phyloP scores from a whole-genome alignment of 2,329 filamentous ascomycete species.

The Colletotrichum spaethianum region DNA sequence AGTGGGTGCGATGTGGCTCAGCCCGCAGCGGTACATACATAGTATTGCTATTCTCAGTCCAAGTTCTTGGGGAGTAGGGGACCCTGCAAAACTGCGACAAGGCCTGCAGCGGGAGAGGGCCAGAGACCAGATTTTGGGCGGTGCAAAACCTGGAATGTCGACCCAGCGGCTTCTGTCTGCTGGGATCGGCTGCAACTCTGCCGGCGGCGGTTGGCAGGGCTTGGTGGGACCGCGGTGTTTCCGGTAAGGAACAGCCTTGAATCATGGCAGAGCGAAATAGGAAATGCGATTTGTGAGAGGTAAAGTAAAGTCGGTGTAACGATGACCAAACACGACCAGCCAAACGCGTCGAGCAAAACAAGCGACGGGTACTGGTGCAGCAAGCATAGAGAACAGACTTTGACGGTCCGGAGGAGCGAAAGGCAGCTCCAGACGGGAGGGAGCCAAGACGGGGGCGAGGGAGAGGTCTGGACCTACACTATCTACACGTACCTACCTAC shows the following conservation, averaged over 20 bases:
- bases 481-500: too few relatives aligned
- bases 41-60: not conserved
- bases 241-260: slow-evolving; percentile 23
- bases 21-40: not conserved
- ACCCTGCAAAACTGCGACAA: slow-evolving; percentile 22
- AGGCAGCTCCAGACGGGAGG: slow-evolving; percentile 14
- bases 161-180: slow-evolving; percentile 23
- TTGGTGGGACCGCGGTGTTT: slow-evolving; percentile 28
- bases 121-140: slow-evolving; percentile 23
- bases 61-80: not conserved
- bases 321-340: not conserved
- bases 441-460: not conserved
- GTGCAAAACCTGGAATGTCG: slow-evolving; percentile 34
- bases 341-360: not conserved
- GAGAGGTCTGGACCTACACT: not conserved
- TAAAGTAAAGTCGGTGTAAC: not conserved
- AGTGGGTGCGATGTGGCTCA: slow-evolving; percentile 21
- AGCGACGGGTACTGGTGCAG: not conserved
- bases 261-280: slow-evolving; percentile 28
- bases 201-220: slow-evolving; percentile 25
- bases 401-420: too few relatives aligned
- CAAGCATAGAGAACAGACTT: not conserved
- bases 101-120: slow-evolving; percentile 33
- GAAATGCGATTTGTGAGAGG: not conserved
- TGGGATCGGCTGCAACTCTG: slow-evolving; percentile 35